Percentiles rank a stretch among this genome's conserved stretches.
These are phyloP conservation scores for Phaeosphaeriaceae sp. DNA, from an alignment of 2,329 filamentous ascomycete species.

Conservation along the genomic window DNA sequence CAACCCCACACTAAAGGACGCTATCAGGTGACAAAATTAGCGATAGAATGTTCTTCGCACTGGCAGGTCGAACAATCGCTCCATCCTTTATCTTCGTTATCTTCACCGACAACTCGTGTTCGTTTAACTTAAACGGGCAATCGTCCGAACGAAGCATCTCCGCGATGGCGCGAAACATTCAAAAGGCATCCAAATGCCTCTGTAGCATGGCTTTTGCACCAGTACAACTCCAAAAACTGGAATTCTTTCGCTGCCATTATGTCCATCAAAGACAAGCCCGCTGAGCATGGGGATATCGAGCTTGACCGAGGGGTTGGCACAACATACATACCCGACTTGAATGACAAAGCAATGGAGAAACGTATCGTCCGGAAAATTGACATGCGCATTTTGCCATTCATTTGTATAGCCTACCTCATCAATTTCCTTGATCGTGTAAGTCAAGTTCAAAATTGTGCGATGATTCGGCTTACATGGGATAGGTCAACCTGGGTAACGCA, in stretches of 20 bases:
- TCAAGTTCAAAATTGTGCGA: too few species aligned
- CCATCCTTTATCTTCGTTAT: constrained; percentile 18
- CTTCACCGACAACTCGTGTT: neutral
- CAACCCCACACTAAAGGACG: constrained; percentile 1
- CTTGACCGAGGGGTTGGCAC: constrained; percentile 13
- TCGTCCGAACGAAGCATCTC: neutral
- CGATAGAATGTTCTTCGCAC: neutral
- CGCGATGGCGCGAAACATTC: neutral
- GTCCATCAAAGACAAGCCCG: constrained; percentile 4
- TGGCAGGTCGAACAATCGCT: neutral
- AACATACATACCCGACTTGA: constrained; percentile 20
- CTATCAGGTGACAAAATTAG: constrained; percentile 15
- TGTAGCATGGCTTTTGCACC: neutral
- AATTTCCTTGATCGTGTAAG: constrained; percentile 26
- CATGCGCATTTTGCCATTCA: constrained; percentile 24
- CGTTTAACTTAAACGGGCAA: neutral
- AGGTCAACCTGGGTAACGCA: constrained; percentile 31
- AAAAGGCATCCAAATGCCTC: neutral
- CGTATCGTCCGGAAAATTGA: constrained; percentile 29
- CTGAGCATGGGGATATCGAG: constrained; percentile 13
- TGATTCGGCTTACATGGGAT: neutral
- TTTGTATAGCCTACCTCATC: constrained; percentile 28
- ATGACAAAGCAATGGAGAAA: constrained; percentile 28
- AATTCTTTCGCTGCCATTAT: constrained; percentile 5
- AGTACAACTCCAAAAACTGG: too few species aligned